Conservation (phyloP, 1,284 basidiomycete genomes). For the Ganoderma resinaceum region DNA sequence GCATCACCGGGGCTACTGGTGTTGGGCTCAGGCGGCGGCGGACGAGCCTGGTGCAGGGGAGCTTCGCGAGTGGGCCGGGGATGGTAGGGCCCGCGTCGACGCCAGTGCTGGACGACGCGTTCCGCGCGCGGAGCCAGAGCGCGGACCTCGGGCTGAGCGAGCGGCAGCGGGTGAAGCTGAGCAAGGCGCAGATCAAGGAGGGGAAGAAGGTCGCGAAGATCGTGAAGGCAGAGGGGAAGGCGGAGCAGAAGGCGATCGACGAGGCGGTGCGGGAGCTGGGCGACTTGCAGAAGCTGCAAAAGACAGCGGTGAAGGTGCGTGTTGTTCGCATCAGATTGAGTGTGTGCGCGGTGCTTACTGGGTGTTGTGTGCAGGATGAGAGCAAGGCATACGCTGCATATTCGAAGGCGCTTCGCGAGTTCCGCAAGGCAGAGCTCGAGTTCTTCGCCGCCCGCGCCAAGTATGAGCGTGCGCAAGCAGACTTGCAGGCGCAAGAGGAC, state of each 20-base stretch:
- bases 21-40: constrained; percentile 42
- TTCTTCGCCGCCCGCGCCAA: constrained; percentile 54
- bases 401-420: constrained; percentile 48
- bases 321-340: neutral
- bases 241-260: constrained; percentile 55
- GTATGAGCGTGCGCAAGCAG: constrained; percentile 54
- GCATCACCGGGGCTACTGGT: constrained; percentile 27
- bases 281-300: constrained; percentile 60
- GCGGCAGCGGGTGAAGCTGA: constrained; percentile 54
- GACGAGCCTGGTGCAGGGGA: constrained; percentile 47
- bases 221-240: constrained; percentile 58
- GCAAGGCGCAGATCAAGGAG: constrained; percentile 54
- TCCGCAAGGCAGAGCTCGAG: constrained; percentile 56
- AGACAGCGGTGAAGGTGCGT: constrained; percentile 55
- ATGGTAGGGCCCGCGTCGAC: constrained; percentile 48
- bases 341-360: neutral
- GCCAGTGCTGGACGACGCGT: constrained; percentile 43
- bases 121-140: constrained; percentile 46
- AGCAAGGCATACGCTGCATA: constrained; percentile 51
- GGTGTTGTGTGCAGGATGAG: constrained; percentile 50
- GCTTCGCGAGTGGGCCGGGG: constrained; percentile 58
- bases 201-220: constrained; percentile 58
- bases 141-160: constrained; percentile 51
- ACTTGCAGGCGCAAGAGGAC: constrained; percentile 51
- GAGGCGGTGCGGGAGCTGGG: constrained; percentile 58